phyloP scores from a whole-genome alignment of 805 yeast species.

The Debaryomyces tyrocola region DNA sequence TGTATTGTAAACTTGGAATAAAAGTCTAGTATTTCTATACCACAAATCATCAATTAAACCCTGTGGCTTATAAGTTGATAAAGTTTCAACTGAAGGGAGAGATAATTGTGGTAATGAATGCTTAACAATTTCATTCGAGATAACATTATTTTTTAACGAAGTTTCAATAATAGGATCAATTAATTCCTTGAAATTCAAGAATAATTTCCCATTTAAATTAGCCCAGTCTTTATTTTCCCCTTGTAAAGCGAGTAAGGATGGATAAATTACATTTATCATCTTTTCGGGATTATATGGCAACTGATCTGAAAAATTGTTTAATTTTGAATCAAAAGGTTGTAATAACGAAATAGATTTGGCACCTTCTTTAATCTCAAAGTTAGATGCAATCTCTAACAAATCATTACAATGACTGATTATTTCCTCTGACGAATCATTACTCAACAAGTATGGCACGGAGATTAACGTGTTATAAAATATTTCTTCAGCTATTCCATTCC shows the following conservation, averaged over 20 bases:
- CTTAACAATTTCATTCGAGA: constrained; percentile 39
- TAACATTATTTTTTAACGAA: constrained; percentile 32
- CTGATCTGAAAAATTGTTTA: constrained; percentile 21
- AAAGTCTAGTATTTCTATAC: constrained; percentile 55
- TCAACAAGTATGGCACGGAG: constrained; percentile 63
- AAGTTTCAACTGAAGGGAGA: constrained; percentile 25
- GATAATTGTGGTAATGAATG: constrained; percentile 42
- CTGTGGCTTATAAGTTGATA: constrained; percentile 18
- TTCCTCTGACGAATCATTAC: constrained; percentile 36
- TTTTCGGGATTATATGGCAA: constrained; percentile 54
- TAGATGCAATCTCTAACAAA: constrained; percentile 46
- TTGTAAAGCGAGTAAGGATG: constrained; percentile 43
- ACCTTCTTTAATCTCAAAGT: constrained; percentile 29
- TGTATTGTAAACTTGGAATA: constrained; percentile 59
- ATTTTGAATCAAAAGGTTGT: constrained; percentile 39
- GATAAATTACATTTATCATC: constrained; percentile 50
- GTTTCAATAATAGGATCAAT: constrained; percentile 33
- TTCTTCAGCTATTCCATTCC: constrained; percentile 67
- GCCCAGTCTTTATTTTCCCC: constrained; percentile 42
- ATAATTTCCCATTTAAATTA: constrained; percentile 29
- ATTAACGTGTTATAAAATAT: constrained; percentile 61
- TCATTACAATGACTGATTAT: constrained; percentile 40
- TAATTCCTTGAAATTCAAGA: constrained; percentile 31
- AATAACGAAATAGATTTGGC: constrained; percentile 13
- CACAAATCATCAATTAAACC: constrained; percentile 61